Evolutionary conservation across 2,329 filamentous ascomycete genomes (phyloP).

Genomic region (Fusarium musae): DNA sequence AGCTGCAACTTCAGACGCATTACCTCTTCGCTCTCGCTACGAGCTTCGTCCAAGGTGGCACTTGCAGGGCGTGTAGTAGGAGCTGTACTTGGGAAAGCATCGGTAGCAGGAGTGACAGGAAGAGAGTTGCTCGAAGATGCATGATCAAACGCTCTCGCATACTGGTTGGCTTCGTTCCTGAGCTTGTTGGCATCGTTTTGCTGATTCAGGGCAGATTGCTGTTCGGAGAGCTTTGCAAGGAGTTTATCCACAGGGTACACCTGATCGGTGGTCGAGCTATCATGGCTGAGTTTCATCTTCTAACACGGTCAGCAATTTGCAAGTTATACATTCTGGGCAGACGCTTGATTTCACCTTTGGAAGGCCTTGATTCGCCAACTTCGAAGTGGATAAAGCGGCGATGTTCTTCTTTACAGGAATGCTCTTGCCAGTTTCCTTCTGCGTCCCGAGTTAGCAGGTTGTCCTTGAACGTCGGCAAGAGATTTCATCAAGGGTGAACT

Average conservation of each 20-base stretch:
- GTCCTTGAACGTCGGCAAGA: neutral
- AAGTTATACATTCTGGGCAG: neutral
- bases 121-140: constrained; percentile 67
- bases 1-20: constrained; percentile 77
- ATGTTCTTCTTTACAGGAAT: constrained; percentile 55
- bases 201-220: constrained; percentile 69
- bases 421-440: constrained; percentile 38
- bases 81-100: constrained; percentile 60
- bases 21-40: constrained; percentile 65
- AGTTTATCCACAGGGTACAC: constrained; percentile 75
- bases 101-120: constrained; percentile 70
- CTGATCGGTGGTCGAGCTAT: constrained; percentile 51
- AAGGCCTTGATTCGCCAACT: constrained; percentile 64
- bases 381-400: constrained; percentile 62
- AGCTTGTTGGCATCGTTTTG: constrained; percentile 66
- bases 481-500: neutral
- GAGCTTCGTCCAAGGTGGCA: constrained; percentile 57
- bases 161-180: constrained; percentile 51
- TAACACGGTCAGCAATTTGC: constrained; percentile 47
- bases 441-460: neutral
- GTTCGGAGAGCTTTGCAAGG: constrained; percentile 78
- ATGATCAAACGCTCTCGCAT: constrained; percentile 56
- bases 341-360: constrained; percentile 58
- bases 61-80: constrained; percentile 65
- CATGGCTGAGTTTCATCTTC: constrained; percentile 62